Percentiles rank a stretch among this genome's conserved stretches.
Conservation (phyloP, 2,329 filamentous ascomycete species). For the Cladorrhinum sp. region DNA sequence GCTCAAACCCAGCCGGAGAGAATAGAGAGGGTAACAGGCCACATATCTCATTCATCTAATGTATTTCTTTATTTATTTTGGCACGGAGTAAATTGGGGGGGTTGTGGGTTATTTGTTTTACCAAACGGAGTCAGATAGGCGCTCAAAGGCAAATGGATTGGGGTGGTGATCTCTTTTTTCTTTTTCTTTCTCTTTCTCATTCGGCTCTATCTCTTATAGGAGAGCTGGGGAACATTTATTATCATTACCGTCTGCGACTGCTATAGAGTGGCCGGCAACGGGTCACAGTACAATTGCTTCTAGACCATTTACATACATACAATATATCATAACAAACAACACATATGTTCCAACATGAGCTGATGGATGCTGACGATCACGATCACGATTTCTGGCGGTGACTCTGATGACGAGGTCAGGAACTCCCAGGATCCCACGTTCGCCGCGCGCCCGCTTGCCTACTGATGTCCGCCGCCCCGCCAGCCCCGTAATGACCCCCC, state of each 20-base stretch:
- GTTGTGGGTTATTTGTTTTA: background rate
- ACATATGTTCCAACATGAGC: too few relatives aligned
- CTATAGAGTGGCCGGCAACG: background rate
- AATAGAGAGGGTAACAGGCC: background rate
- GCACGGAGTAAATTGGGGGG: conserved; percentile 10
- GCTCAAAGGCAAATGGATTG: background rate
- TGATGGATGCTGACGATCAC: too few relatives aligned
- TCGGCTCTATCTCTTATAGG: background rate
- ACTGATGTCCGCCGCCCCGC: too few relatives aligned
- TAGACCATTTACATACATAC: background rate
- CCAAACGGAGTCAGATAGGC: background rate
- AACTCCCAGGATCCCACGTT: too few relatives aligned
- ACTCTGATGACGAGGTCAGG: background rate
- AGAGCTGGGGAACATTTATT: background rate
- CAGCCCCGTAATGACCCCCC: background rate
- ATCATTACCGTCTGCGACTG: background rate
- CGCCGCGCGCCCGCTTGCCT: too few relatives aligned
- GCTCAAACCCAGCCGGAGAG: background rate
- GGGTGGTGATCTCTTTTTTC: background rate
- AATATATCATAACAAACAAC: background rate
- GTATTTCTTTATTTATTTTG: conserved; percentile 9
- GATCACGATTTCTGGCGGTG: background rate
- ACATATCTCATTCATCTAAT: background rate
- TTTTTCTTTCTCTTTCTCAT: background rate
- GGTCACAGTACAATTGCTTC: background rate